Base-by-base conservation (phyloP, 2,329 filamentous ascomycete genomes). In the Neofusicoccum kwambonambiense region DNA sequence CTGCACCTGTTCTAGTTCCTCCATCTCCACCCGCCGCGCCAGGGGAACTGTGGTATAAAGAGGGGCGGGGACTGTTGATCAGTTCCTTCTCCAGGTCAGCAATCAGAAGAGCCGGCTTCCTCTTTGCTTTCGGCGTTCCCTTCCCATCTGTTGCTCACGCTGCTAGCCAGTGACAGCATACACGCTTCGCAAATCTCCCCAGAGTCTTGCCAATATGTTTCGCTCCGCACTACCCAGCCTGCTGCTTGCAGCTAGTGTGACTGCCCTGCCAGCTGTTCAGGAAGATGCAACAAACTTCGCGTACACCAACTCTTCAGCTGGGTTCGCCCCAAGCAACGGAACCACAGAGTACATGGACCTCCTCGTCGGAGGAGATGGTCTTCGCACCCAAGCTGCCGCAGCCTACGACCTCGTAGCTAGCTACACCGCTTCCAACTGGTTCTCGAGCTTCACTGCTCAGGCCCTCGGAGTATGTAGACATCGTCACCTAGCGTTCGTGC, bases 401-500 rank as follows among this genome's bases (percentile, higher is more conserved):
- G 50, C 58, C 7, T 76, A 75, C 57, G 67, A 67, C 2, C 62
- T 78, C 58, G 71, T 73, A 15, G 75, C 77, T 8, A 76, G 70
- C 3, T 78, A 78, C 45, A 73, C 78, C 67, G 69, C 71, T 9
- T 74, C 70, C 52, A 78, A 78, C 69, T 78, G 76, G 76, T 63
- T 75, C 9, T 72, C 66, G 68, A 77, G 73, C 64, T 77, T 78
- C 56, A 66, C 72, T 41, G 73, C 77, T n/a, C 71, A 77, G 47
- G 63, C 63, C 13, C 63, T 65, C 13, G 63, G 63, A 3, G 63
- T 65, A 62, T 69, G 71, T 47, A 70, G 72, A 68, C 58, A 68
- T 62, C 8, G 9, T 17, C 47, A 15, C n/a, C 4, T 22, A 12
- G 22, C 15, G 39, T 13, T 5, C 3, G 9, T 19, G 11, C 3